These are phyloP conservation scores for Yamadazyma blattariae DNA, from an alignment of 1,139 yeast species.

Conservation along the genomic window DNA sequence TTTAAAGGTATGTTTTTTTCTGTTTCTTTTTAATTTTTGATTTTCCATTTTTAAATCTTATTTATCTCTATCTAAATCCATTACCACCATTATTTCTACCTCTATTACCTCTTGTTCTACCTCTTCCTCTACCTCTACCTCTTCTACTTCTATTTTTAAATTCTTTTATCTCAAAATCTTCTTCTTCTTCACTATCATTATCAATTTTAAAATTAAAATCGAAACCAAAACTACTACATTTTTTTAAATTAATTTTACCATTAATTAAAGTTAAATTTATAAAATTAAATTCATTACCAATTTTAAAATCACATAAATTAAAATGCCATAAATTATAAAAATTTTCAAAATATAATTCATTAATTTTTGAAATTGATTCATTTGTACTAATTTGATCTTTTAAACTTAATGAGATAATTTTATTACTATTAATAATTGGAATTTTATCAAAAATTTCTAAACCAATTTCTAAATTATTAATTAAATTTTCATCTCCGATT, in stretches of 20 bases:
- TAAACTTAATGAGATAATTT: slow-evolving; percentile 41
- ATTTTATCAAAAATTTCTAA: slow-evolving; percentile 60
- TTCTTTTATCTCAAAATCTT: slow-evolving; percentile 12
- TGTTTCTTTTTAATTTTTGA: neutral
- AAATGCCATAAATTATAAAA: slow-evolving; percentile 78
- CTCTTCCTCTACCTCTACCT: slow-evolving; percentile 18
- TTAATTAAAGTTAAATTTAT: slow-evolving; percentile 26
- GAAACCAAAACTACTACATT: slow-evolving; percentile 33
- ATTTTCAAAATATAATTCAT: slow-evolving; percentile 59
- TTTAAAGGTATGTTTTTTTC: neutral
- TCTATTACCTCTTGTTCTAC: slow-evolving; percentile 16
- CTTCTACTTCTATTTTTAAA: slow-evolving; percentile 12
- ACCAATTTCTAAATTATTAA: slow-evolving; percentile 42
- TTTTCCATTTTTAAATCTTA: neutral
- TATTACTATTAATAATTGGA: slow-evolving; percentile 53
- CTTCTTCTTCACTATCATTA: slow-evolving; percentile 11
- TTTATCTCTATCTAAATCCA: slow-evolving; percentile 7
- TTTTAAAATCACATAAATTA: slow-evolving; percentile 56
- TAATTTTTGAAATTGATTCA: slow-evolving; percentile 31
- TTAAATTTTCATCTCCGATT: slow-evolving; percentile 25
- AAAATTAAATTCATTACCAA: slow-evolving; percentile 20
- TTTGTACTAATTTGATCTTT: slow-evolving; percentile 16
- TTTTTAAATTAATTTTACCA: slow-evolving; percentile 23
- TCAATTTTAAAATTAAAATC: slow-evolving; percentile 26
- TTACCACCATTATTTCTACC: slow-evolving; percentile 8